Percentiles rank a stretch among this genome's conserved stretches.
Evolutionary conservation across 257 asterid species (phyloP).

Genomic region (Solanum etuberosum): DNA sequence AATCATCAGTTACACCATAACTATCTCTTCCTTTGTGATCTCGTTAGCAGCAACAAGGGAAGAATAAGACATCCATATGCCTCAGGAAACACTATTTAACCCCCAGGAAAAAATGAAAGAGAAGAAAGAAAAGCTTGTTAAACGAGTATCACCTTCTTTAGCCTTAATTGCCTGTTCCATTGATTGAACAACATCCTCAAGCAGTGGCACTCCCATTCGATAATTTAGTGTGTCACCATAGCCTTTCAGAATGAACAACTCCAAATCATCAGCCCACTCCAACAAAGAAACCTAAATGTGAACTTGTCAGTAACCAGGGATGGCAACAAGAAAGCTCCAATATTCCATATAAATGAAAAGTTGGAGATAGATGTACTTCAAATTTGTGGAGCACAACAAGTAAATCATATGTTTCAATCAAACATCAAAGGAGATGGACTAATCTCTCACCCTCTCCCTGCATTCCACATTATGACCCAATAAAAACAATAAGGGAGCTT

Average conservation of each 20-base stretch:
- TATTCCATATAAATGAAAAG: background rate
- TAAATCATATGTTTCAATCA: background rate
- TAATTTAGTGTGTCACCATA: slow-evolving; percentile 87
- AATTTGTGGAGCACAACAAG: background rate
- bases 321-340: background rate
- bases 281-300: slow-evolving; percentile 51
- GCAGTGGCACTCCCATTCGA: slow-evolving; percentile 92
- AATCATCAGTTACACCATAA: background rate
- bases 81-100: background rate
- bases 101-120: background rate
- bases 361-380: background rate
- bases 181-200: slow-evolving; percentile 75
- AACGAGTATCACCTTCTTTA: slow-evolving; percentile 45
- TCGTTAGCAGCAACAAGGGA: background rate
- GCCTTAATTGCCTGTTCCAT: slow-evolving; percentile 87
- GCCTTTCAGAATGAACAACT: slow-evolving; percentile 76
- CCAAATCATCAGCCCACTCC: slow-evolving; percentile 96
- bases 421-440: background rate
- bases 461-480: background rate
- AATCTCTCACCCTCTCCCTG: background rate
- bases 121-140: background rate
- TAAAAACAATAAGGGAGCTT: background rate
- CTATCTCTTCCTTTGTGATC: background rate
- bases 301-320: slow-evolving; percentile 1
- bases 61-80: background rate